Evolutionary conservation across 345 rosid species (phyloP).

Genomic region (Hirschfeldia incana): DNA sequence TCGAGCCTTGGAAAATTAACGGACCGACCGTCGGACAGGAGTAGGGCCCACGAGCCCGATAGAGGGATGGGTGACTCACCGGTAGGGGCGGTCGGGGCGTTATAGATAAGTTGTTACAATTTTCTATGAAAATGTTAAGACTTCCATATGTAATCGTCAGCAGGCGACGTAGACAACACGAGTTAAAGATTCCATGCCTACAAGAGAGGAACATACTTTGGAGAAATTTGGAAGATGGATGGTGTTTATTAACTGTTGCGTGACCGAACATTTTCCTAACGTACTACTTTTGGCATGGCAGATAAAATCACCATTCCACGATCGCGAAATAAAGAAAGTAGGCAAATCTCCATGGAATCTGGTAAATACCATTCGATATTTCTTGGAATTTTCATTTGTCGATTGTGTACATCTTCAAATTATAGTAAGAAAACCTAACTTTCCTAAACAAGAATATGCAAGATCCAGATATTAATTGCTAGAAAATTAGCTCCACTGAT

Average conservation of each 20-base stretch:
- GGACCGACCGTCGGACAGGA: too few species aligned
- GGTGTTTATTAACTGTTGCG: constrained; percentile 1
- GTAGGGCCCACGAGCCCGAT: too few species aligned
- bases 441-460: not conserved
- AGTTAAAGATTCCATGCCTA: not conserved
- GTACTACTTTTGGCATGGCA: not conserved
- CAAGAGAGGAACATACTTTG: not conserved
- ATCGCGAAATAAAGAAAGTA: not conserved
- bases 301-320: not conserved
- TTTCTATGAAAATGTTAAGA: not conserved
- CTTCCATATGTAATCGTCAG: not conserved
- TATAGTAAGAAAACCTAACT: not conserved
- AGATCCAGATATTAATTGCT: not conserved
- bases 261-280: constrained; percentile 14
- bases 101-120: too few species aligned
- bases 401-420: not conserved
- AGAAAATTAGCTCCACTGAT: not conserved
- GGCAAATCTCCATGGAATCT: constrained; percentile 25
- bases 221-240: not conserved
- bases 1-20: too few species aligned
- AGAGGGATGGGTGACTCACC: too few species aligned
- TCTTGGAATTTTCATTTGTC: not conserved
- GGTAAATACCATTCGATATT: not conserved
- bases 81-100: too few species aligned
- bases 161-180: not conserved